Base-by-base conservation (phyloP, 129 eudicot genomes). In the Artemisia annua region DNA sequence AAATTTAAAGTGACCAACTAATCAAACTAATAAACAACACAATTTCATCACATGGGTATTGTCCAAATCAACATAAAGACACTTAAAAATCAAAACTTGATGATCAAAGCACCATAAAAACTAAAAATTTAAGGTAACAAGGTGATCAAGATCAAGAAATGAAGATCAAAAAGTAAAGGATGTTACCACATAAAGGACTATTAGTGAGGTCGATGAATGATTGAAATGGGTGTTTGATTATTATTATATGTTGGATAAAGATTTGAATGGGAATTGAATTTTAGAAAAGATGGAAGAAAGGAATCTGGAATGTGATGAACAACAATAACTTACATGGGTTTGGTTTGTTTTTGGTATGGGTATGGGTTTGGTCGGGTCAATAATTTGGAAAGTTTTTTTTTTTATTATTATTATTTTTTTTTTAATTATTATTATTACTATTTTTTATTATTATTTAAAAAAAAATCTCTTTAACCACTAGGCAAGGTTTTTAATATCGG, bases 241-340 rank as follows among this genome's bases (percentile, higher is more conserved):
- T 70, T 20, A 55, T 49, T 69, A 10, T 49, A 0, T 8, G 44
- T 46, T 49, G 16, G 66, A 63, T 71, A 51, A 64, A 22, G 52
- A 48, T 14, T 32, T 28, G 32, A 55, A 67, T 13, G 10, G 74
- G 50, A 67, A 66, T 55, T 75, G 79, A 70, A 8, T 7, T 39
- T 39, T 7, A 0, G 9, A 67, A 46, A 62, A 61, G 76, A 8
- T 22, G 49, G 76, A 69, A 71, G 78, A 55, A 54, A 71, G 54
- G 82, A 71, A 64, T 65, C 72, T 69, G 9, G 30, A 59, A 32
- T 70, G 75, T 77, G 81, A 78, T 5, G 68, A 71, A 63, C 63
- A 64, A 55, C 39, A 53, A 43, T 8, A 67, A 20, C 22, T 20
- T 20, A 58, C 69, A 35, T 74, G 49, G 71, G 53, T 15, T 55